Base-by-base conservation (phyloP, 441 rosid species). In the Viola pubescens region DNA sequence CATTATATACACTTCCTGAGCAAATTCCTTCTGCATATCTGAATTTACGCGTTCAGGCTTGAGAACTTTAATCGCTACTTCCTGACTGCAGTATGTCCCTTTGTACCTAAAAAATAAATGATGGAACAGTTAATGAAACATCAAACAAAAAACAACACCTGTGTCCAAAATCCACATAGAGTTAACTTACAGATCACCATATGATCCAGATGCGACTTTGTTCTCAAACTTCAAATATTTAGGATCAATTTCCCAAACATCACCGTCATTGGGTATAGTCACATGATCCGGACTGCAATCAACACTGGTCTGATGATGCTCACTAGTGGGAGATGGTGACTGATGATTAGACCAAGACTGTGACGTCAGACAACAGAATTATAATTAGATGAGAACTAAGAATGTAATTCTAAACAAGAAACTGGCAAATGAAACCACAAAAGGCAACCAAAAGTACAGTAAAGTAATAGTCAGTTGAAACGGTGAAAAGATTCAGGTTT, bases 1-100 rank as follows among this genome's bases (percentile, higher is more conserved):
- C 99, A 94, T 90, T 66, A 90, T 90, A 73, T 75, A 94, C 41
- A 94, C 97, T 80, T 94, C 99, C 70, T 90, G 99, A 49, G 91
- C 82, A 67, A 94, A 90, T 65, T 94, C 97, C 64, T 79, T 78
- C 70, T 84, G 81, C 85, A 85, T 74, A 65, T 88, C 90, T 11
- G 83, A 61, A 49, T 79, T 83, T 56, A 83, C 75, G 67, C 72
- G 79, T 71, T 91, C 97, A 41, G 84, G 81, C 82, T 90, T 94
- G 46, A 94, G 87, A 60, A 90, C 73, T 75, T 94, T 94, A 69
- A 94, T 78, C 51, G 99, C 99, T 58, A 90, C 96, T 68, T 88
- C 99, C 74, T 94, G 99, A 80, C 95, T 85, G 51, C 86, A 87
- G 69, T 86, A 90, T 48, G 87, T 79, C 62, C 99, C 97, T 78